Evolutionary conservation across 352 stramenopile species (phyloP).

Genomic region (Phytophthora meadii): DNA sequence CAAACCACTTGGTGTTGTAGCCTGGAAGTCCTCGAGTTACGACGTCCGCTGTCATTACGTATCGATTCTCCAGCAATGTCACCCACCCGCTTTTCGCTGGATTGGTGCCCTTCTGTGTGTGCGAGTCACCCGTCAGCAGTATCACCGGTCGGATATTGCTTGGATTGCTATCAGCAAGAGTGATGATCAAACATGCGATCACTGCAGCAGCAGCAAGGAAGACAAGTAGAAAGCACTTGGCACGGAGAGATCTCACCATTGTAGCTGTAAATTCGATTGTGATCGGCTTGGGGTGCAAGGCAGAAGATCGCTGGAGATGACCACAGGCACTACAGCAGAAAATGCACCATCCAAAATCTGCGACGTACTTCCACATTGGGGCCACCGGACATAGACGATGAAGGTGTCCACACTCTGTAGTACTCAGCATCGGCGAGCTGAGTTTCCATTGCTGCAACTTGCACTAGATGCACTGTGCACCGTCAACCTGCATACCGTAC

Average conservation of each 20-base stretch:
- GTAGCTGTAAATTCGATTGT: slow-evolving; percentile 14
- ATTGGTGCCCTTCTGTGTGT: slow-evolving; percentile 41
- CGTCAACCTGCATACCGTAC: no score
- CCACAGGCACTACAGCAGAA: not conserved
- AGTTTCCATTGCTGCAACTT: not conserved
- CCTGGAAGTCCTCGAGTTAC: slow-evolving; percentile 44
- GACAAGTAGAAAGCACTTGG: slow-evolving; percentile 4
- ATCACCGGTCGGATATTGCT: slow-evolving; percentile 25
- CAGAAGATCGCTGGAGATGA: not conserved
- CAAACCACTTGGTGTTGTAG: slow-evolving; percentile 55
- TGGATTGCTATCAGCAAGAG: slow-evolving; percentile 8
- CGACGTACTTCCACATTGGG: slow-evolving; percentile 2
- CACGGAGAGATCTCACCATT: slow-evolving; percentile 4
- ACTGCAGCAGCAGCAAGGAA: slow-evolving; percentile 8
- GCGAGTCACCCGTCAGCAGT: slow-evolving; percentile 47
- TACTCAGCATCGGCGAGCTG: not conserved
- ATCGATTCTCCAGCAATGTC: slow-evolving; percentile 39
- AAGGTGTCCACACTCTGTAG: not conserved
- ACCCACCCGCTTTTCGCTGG: slow-evolving; percentile 37
- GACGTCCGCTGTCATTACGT: slow-evolving; percentile 43
- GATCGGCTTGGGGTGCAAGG: slow-evolving; percentile 2
- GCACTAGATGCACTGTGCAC: not conserved
- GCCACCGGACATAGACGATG: not conserved
- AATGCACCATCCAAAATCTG: slow-evolving; percentile 1
- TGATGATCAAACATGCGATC: slow-evolving; percentile 14